Conservation (phyloP, 441 rosid species). For the Populus hybrid region DNA sequence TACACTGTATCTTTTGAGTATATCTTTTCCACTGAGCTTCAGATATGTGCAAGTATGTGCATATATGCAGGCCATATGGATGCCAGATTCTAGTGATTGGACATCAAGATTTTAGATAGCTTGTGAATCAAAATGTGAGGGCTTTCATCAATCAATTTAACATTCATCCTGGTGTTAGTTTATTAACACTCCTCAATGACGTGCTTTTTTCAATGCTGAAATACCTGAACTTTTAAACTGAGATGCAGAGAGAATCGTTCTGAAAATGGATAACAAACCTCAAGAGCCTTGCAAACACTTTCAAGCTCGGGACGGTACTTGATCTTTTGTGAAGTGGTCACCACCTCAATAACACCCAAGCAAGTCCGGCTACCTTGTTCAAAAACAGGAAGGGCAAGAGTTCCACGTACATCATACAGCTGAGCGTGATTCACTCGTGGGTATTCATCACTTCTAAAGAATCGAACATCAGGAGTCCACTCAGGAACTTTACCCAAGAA, state of each 20-base stretch:
- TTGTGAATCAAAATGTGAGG: not conserved
- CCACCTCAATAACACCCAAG: conserved; percentile 90
- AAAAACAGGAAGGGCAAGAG: conserved; percentile 86
- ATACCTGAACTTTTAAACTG: not conserved
- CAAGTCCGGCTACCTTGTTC: conserved; percentile 80
- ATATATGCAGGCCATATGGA: not conserved
- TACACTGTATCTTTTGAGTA: not conserved
- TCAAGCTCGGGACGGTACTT: conserved; percentile 68
- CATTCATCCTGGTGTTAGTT: not conserved
- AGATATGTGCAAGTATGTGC: not conserved
- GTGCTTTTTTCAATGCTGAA: not conserved
- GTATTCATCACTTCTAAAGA: conserved; percentile 85
- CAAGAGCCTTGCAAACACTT: conserved; percentile 76
- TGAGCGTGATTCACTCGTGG: conserved; percentile 68
- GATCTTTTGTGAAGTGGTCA: conserved; percentile 62
- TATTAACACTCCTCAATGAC: not conserved
- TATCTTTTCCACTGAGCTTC: not conserved
- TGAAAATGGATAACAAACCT: conserved; percentile 44
- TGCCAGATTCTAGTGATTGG: not conserved
- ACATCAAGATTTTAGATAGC: no score
- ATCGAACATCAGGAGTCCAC: conserved; percentile 95
- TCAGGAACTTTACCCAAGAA: conserved; percentile 61
- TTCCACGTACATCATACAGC: conserved; percentile 69
- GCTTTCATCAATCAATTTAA: not conserved
- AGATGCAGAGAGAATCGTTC: not conserved